A percentile compares a stretch with the other conserved stretches of the same genome.
These are phyloP conservation scores for Sporothrix variecibatus DNA, from an alignment of 2,329 filamentous ascomycete genomes.

Conservation along the genomic window DNA sequence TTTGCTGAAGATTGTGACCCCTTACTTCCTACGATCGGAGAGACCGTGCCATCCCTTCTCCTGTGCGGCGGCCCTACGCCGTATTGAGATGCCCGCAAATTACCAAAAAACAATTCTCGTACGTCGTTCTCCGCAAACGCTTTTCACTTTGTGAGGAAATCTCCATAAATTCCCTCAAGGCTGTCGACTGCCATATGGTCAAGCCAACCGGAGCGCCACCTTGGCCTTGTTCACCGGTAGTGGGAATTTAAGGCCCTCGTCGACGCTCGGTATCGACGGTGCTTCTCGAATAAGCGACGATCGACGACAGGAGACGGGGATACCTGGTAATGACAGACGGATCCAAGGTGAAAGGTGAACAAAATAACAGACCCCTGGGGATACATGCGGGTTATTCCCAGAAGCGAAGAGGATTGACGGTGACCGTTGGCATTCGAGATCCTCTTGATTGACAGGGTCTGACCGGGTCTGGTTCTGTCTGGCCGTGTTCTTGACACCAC, in stretches of 20 bases:
- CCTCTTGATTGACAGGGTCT: not conserved
- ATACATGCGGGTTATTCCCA: not conserved
- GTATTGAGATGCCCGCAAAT: not conserved
- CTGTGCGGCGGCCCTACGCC: not conserved
- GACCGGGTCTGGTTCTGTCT: not conserved
- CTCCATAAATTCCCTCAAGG: not conserved
- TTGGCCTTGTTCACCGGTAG: not conserved
- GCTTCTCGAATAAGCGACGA: not conserved
- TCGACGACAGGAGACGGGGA: not conserved
- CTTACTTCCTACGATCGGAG: not conserved
- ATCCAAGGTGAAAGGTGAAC: not conserved
- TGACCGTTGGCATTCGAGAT: not conserved
- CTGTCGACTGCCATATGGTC: not conserved
- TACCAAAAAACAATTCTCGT: not conserved
- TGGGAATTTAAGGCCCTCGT: not conserved
- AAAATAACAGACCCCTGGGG: not conserved
- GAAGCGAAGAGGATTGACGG: not conserved
- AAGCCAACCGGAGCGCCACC: not conserved
- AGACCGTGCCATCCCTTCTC: slow-evolving; percentile 21
- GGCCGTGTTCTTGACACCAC: not conserved
- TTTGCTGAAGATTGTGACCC: not conserved
- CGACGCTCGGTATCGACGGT: not conserved
- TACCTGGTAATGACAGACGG: not conserved
- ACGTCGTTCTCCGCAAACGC: not conserved
- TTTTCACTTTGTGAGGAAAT: not conserved